Percentiles rank a stretch among this genome's conserved stretches.
Evolutionary conservation across 352 stramenopile genomes (phyloP).

Genomic region (Achlya hypogyna): DNA sequence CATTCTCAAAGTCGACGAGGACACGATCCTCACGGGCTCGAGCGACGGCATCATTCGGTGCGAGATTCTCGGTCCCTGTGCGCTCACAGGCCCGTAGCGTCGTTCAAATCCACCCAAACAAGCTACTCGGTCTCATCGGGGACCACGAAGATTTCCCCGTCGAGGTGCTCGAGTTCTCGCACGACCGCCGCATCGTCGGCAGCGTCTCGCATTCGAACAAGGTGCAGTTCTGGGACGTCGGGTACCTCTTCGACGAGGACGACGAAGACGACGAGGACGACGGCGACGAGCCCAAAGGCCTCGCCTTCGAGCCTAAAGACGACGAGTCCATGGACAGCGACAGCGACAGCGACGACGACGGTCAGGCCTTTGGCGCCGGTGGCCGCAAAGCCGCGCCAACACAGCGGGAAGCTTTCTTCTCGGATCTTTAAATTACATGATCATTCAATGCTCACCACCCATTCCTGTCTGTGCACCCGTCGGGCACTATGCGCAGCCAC

Average conservation of each 20-base stretch:
- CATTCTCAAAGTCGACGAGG: conserved; percentile 94
- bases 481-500: too few species aligned
- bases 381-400: conserved; percentile 46
- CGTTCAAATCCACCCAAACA: conserved; percentile 93
- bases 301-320: conserved; percentile 36
- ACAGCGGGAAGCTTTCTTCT: conserved; percentile 74
- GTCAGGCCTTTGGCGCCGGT: conserved; percentile 28
- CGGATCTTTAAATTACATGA: conserved; percentile 49
- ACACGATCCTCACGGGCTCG: conserved; percentile 93
- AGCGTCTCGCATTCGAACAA: conserved; percentile 92
- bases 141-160: conserved; percentile 94
- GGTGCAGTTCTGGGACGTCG: conserved; percentile 94
- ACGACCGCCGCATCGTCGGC: conserved; percentile 84
- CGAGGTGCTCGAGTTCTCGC: conserved; percentile 84
- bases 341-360: conserved; percentile 53
- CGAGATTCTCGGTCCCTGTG: not conserved
- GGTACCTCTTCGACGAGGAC: conserved; percentile 87
- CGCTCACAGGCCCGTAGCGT: conserved; percentile 40
- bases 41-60: conserved; percentile 92
- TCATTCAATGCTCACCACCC: too few species aligned
- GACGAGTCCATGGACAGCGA: conserved; percentile 62
- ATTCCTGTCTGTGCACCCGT: too few species aligned
- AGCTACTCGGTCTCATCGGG: conserved; percentile 93
- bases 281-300: conserved; percentile 36
- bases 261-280: conserved; percentile 65